Evolutionary conservation across 495 filamentous ascomycete species (phyloP), one percentile per base, ranked within the genome.

Genomic region (Talaromyces borbonicus): DNA sequence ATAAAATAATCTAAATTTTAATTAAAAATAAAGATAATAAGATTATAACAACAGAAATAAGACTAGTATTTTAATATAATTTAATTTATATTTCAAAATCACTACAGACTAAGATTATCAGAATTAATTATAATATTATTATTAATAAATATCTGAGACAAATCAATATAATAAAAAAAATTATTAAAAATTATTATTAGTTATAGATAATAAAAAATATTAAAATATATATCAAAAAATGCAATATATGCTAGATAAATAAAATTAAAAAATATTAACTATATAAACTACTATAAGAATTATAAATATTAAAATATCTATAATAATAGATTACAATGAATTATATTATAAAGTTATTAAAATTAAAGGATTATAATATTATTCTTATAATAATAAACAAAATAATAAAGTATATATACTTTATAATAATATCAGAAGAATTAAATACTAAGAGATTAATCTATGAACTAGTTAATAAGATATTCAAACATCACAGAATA

Each of bases 11-110:
- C 33, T 4, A 44, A 15, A 8, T 11, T 29, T 29, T 29, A 11
- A 29, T 29, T 11, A 11, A 29, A 29, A 29, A 29, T 16, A 24
- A 45, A n/a, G 32, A 49, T 18, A 14, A 32, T 5, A 27, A 8
- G 23, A 12, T 50, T 0, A 42, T 27, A 20, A 38, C 16, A 12
- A 29, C 23, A 5, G 9, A 46, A 1, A 35, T 48, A 3, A 24
- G 50, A 50, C 5, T 50, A 11, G 16, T 55, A 3, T 45, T 32
- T 5, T 46, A 38, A 2, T 15, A 55, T 11, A 9, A 40, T 46
- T 19, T 49, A 7, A 39, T 55, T 25, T 53, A 53, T 33, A 22
- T 48, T 2, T 38, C 38, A 20, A 42, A 37, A 14, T 8, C n/a
- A 35, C 8, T 53, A 20, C 6, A 39, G 16, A 14, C 30, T 0